These are phyloP conservation scores for Trametes sp. DNA, from an alignment of 1,284 basidiomycete genomes.

Conservation along the genomic window DNA sequence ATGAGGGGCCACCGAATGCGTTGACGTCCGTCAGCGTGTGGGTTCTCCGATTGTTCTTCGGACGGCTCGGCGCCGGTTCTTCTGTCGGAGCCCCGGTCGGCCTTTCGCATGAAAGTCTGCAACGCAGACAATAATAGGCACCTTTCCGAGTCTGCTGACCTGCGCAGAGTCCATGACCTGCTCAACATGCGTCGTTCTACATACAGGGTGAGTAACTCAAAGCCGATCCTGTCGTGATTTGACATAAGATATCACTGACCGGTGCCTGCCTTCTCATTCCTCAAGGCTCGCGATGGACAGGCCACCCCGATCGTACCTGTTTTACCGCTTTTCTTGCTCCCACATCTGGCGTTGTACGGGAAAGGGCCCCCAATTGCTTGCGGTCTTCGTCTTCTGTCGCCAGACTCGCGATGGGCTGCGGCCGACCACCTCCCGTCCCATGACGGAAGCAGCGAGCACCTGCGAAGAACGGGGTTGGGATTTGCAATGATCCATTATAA, in stretches of 20 bases:
- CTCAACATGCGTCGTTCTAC: background rate
- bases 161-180: background rate
- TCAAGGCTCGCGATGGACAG: background rate
- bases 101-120: background rate
- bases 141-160: too few relatives aligned
- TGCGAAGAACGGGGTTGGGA: background rate
- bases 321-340: background rate
- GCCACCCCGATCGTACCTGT: background rate
- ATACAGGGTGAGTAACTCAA: background rate
- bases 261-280: background rate
- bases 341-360: background rate
- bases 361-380: background rate
- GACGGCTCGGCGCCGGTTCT: background rate
- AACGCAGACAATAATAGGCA: background rate
- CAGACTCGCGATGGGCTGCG: background rate
- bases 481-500: background rate
- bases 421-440: background rate
- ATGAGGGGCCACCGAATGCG: background rate
- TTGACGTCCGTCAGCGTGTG: background rate
- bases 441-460: background rate
- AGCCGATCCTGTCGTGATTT: background rate
- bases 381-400: background rate
- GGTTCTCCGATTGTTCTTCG: background rate
- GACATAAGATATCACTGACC: background rate
- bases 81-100: background rate